Base-by-base conservation (phyloP, 257 asterid genomes). In the Paulownia fortunei region DNA sequence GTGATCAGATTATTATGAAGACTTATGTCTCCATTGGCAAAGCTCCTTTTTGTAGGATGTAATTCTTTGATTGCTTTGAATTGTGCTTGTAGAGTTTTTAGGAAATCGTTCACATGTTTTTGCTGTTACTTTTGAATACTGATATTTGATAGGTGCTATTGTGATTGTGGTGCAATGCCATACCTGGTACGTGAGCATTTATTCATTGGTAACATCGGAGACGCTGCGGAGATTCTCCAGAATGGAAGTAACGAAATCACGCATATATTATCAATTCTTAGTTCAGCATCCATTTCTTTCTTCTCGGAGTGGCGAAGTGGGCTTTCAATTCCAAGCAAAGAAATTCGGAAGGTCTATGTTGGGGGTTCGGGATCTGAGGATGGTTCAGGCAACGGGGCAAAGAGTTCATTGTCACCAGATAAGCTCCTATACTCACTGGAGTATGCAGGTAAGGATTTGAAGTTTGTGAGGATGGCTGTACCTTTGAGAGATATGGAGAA, bases 401-500 rank as follows among this genome's bases (percentile, higher is more conserved):
- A 80, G 83, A 85, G 85, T 82, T 82, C 97, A 6, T 44, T 93
- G 84, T 81, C 95, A 19, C 90, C 93, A 7, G 88, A 84, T 84
- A 96, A 92, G 82, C 88, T 90, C 75, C 90, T 96, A 1, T 96
- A 87, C 86, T 76, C 93, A 55, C 79, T 96, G 84, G 97, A 96
- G 86, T 69, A 89, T 80, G 98, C 99, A 11, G 99, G 99, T 32
- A 90, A 92, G 85, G 97, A 93, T 83, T 84, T 96, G 87, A 92
- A 89, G 90, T 77, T 92, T 83, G 84, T 83, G 74, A 89, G 99
- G 85, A 92, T 93, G 98, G 92, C 95, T 54, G 97, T 88, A 46
- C 97, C 99, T 10, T 74, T 96, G 85, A 92, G 96, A 84, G 99
- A 96, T 83, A 93, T 89, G 89, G 99, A 96, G 86, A 89, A 80